Conservation (phyloP, 306 rosid species). For the Dryas drummondii region DNA sequence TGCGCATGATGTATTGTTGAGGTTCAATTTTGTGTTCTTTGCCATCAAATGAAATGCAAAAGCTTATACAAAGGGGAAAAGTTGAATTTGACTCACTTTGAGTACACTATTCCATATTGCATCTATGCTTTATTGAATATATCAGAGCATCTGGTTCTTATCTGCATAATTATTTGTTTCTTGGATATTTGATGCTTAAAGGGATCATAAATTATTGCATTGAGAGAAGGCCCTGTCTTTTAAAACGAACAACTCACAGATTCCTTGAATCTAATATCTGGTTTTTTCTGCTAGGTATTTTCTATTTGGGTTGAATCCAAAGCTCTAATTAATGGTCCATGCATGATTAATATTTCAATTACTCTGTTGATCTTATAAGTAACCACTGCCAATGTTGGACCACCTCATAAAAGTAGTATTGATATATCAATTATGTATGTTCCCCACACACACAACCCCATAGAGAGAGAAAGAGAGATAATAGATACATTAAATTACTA, state of each 20-base stretch:
- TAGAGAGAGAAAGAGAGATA: conserved; percentile 5
- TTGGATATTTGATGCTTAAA: conserved; percentile 44
- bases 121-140: conserved; percentile 34
- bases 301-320: conserved; percentile 29
- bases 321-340: conserved; percentile 29
- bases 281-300: background rate
- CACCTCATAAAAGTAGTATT: conserved; percentile 26
- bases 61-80: conserved; percentile 8
- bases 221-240: conserved; percentile 21
- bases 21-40: conserved; percentile 3
- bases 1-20: conserved; percentile 5
- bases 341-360: conserved; percentile 28
- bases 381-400: conserved; percentile 33
- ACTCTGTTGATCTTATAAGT: conserved; percentile 20
- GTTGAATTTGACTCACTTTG: conserved; percentile 35
- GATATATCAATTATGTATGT: conserved; percentile 27
- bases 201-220: conserved; percentile 36
- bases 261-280: conserved; percentile 40
- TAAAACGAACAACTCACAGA: conserved; percentile 31
- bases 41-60: conserved; percentile 23
- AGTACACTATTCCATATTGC: conserved; percentile 26
- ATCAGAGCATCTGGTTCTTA: conserved; percentile 46
- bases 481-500: conserved; percentile 2
- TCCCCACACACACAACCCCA: conserved; percentile 32
- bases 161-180: conserved; percentile 42